phyloP scores from a whole-genome alignment of 2,329 filamentous ascomycete species.

The Talaromyces islandicus region DNA sequence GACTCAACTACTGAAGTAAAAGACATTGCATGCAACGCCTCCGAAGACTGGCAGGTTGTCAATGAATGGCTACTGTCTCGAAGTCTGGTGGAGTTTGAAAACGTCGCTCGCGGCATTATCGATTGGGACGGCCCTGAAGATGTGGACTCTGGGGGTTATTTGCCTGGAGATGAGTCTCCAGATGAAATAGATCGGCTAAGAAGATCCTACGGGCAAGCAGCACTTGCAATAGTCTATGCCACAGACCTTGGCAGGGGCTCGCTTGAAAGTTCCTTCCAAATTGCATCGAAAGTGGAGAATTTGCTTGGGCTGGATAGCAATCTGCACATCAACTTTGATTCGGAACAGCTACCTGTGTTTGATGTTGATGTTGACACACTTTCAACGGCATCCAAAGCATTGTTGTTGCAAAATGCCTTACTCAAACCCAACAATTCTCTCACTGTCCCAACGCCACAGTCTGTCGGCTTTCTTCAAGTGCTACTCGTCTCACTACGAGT shows the following conservation, averaged over 20 bases:
- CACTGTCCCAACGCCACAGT: constrained; percentile 32
- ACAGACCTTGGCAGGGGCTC: constrained; percentile 40
- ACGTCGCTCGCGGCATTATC: constrained; percentile 46
- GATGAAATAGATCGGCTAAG: background rate
- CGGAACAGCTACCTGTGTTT: constrained; percentile 22
- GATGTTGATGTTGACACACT: constrained; percentile 25
- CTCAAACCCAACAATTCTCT: constrained; percentile 34
- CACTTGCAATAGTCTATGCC: constrained; percentile 54
- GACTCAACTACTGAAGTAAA: constrained; percentile 22
- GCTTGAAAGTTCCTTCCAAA: constrained; percentile 43
- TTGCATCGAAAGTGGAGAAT: constrained; percentile 46
- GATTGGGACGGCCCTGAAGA: constrained; percentile 57
- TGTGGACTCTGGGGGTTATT: constrained; percentile 53
- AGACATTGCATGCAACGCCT: constrained; percentile 2
- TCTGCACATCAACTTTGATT: constrained; percentile 22
- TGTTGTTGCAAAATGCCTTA: constrained; percentile 37
- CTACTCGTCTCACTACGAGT: constrained; percentile 35
- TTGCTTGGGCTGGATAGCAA: constrained; percentile 47
- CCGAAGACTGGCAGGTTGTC: constrained; percentile 51
- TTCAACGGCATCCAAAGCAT: constrained; percentile 32
- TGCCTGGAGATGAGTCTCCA: constrained; percentile 25
- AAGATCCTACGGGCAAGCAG: constrained; percentile 49
- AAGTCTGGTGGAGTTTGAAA: constrained; percentile 45
- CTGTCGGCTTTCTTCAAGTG: constrained; percentile 36
- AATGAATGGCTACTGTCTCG: constrained; percentile 55